Percentiles rank a stretch among this genome's conserved stretches.
phyloP scores from a whole-genome alignment of 257 asterid genomes.

The Primulina eburnea region DNA sequence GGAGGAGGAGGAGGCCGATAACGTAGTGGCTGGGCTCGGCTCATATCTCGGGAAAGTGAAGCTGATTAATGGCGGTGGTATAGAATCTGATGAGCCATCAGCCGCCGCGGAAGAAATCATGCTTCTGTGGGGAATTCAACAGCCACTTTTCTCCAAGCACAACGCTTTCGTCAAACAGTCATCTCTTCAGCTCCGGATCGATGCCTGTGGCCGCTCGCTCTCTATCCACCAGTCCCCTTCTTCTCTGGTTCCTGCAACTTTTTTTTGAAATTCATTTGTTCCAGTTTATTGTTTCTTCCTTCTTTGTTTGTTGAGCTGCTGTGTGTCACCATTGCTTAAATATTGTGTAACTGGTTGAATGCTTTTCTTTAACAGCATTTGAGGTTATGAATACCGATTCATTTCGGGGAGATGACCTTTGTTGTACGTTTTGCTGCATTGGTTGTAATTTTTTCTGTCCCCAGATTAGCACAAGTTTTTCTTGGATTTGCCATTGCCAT shows the following conservation, averaged over 20 bases:
- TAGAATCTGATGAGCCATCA: no score
- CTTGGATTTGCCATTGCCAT: no score
- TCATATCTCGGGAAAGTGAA: constrained; percentile 55
- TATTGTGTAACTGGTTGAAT: no score
- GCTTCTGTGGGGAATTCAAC: constrained; percentile 89
- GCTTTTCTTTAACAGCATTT: no score
- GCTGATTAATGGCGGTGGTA: constrained; percentile 36
- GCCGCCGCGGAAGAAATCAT: constrained; percentile 54
- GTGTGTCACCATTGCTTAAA: no score
- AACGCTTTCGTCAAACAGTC: constrained; percentile 73
- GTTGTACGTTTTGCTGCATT: no score
- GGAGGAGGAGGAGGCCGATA: constrained; percentile 42
- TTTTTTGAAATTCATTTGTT: neutral
- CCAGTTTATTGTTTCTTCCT: no score
- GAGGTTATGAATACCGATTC: no score
- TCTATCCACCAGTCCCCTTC: constrained; percentile 86
- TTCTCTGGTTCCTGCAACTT: constrained; percentile 49
- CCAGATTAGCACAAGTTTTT: no score
- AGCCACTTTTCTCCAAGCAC: constrained; percentile 67
- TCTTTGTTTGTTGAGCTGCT: no score
- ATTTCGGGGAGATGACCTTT: no score
- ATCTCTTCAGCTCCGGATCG: constrained; percentile 64
- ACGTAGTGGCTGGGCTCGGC: constrained; percentile 46
- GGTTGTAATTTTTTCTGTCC: no score
- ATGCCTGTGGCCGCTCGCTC: constrained; percentile 83